Conservation (phyloP, 306 rosid species). For the Acacia acuminata region DNA sequence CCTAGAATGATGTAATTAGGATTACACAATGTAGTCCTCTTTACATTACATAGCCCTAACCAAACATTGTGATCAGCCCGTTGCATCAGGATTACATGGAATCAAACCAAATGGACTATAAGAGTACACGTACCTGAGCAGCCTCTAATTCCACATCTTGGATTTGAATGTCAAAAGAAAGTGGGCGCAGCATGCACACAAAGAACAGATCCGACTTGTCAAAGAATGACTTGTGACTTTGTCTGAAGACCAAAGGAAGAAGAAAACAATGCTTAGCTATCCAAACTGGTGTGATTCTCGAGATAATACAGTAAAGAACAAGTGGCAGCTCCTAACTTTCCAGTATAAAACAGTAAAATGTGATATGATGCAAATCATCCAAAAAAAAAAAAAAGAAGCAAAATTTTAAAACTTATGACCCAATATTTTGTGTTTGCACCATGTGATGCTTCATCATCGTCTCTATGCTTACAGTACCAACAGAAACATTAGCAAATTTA, state of each 20-base stretch:
- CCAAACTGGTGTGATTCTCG: background rate
- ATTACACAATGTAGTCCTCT: no score
- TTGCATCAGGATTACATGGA: no score
- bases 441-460: background rate
- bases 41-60: no score
- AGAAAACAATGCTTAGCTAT: slow-evolving; percentile 15
- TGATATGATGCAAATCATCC: background rate
- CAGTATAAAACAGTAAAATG: background rate
- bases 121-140: slow-evolving; percentile 55
- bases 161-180: slow-evolving; percentile 60
- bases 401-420: background rate
- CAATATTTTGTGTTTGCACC: background rate
- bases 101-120: no score
- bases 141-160: slow-evolving; percentile 82
- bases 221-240: slow-evolving; percentile 69
- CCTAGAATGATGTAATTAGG: no score
- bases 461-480: background rate
- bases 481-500: slow-evolving; percentile 1
- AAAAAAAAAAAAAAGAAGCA: background rate
- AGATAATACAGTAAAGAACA: background rate
- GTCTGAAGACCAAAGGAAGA: slow-evolving; percentile 51
- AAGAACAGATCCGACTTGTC: slow-evolving; percentile 85
- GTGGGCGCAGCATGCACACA: slow-evolving; percentile 72
- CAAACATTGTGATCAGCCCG: no score
- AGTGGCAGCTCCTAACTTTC: background rate